A percentile compares a stretch with the other conserved stretches of the same genome.
phyloP scores from a whole-genome alignment of 805 yeast species.

The Teunomyces funiuensis region DNA sequence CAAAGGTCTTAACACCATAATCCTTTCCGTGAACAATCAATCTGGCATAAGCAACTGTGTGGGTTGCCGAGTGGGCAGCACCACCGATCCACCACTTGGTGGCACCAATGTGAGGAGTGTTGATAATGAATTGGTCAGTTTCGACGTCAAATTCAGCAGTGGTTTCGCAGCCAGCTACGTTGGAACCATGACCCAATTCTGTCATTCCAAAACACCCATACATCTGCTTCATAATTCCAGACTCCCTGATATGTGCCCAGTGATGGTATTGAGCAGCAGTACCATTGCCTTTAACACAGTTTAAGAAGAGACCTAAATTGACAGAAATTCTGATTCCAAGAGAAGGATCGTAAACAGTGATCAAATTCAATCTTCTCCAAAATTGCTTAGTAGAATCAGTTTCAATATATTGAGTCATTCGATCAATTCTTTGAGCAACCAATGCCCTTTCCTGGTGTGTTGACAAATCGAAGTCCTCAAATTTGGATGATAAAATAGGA shows the following conservation, averaged over 20 bases:
- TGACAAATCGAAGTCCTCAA: conserved; percentile 33
- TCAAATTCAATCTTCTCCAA: conserved; percentile 33
- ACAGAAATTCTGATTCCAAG: conserved; percentile 38
- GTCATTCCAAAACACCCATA: conserved; percentile 95
- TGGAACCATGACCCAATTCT: conserved; percentile 81
- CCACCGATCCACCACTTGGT: conserved; percentile 55
- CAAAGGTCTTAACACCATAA: conserved; percentile 47
- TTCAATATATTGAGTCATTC: conserved; percentile 38
- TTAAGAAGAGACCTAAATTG: conserved; percentile 39
- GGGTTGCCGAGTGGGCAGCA: conserved; percentile 49
- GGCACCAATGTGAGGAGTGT: conserved; percentile 49
- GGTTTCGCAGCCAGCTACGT: conserved; percentile 92
- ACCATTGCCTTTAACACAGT: conserved; percentile 43
- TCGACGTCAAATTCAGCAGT: conserved; percentile 47
- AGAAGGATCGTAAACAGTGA: conserved; percentile 40
- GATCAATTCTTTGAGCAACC: conserved; percentile 33
- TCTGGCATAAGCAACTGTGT: conserved; percentile 41
- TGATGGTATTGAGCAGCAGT: conserved; percentile 37
- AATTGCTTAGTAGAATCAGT: conserved; percentile 30
- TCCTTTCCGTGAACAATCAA: conserved; percentile 44
- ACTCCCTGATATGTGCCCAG: conserved; percentile 38
- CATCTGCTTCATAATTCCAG: conserved; percentile 32
- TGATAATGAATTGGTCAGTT: conserved; percentile 42
- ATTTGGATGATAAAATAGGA: conserved; percentile 31
- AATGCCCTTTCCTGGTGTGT: conserved; percentile 31